These are phyloP conservation scores for Aspergillus ostianus DNA, from an alignment of 495 filamentous ascomycete genomes.

Conservation along the genomic window DNA sequence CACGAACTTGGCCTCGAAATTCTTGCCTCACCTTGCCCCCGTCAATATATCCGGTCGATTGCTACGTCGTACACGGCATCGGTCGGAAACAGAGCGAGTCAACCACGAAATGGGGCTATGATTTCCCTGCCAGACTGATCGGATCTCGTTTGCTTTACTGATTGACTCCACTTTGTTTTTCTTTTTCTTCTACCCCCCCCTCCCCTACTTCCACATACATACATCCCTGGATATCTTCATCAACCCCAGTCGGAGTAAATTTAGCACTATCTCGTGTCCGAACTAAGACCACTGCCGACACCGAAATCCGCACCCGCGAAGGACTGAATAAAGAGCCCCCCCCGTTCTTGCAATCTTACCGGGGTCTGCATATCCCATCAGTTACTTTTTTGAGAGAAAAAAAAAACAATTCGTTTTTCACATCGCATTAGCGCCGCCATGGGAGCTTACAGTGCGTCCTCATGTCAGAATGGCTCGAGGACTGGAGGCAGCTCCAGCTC, in stretches of 20 bases:
- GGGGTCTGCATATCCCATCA: background rate
- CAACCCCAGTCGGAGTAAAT: background rate
- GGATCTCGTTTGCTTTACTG: slow-evolving; percentile 7
- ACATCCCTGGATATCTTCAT: background rate
- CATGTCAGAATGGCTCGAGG: slow-evolving; percentile 27
- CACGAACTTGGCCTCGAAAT: background rate
- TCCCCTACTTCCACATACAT: background rate
- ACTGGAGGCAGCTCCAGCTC: slow-evolving; percentile 54
- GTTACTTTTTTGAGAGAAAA: too few relatives aligned
- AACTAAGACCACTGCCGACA: background rate
- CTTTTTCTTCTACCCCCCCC: slow-evolving; percentile 8
- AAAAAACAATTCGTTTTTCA: background rate
- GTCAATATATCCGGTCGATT: background rate
- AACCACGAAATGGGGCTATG: slow-evolving; percentile 9
- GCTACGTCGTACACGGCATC: slow-evolving; percentile 5
- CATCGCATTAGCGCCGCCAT: slow-evolving; percentile 24
- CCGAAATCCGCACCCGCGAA: background rate
- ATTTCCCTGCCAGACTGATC: background rate
- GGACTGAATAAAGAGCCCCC: background rate
- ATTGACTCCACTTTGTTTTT: slow-evolving; percentile 11
- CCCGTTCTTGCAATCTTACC: background rate
- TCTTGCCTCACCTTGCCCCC: slow-evolving; percentile 7
- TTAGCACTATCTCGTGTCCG: background rate
- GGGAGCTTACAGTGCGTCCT: slow-evolving; percentile 35
- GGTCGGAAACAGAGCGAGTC: slow-evolving; percentile 10